Evolutionary conservation across 1,284 basidiomycete species (phyloP).

Genomic region (Chalciporus sp.): DNA sequence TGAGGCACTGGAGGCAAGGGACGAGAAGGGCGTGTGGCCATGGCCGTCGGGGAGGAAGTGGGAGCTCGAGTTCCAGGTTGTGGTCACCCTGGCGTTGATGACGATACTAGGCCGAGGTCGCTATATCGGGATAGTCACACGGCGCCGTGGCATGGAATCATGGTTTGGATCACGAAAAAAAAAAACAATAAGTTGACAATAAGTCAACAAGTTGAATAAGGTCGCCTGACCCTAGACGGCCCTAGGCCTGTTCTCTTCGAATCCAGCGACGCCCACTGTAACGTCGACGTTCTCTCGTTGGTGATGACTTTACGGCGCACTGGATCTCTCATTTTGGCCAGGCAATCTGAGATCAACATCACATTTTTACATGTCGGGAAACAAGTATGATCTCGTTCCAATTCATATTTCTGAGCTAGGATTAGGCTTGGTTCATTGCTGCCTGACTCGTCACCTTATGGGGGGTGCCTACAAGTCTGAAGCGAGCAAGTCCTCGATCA

Average conservation of each 20-base stretch:
- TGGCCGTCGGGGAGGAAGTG: conserved; percentile 1
- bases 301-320: not conserved
- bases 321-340: conserved; percentile 7
- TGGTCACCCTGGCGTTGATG: not conserved
- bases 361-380: not conserved
- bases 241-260: conserved; percentile 2
- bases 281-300: not conserved
- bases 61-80: not conserved
- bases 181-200: too few relatives aligned
- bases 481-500: conserved; percentile 7
- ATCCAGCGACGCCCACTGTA: not conserved
- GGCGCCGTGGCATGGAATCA: not conserved
- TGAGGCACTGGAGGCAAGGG: conserved; percentile 7
- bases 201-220: too few relatives aligned
- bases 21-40: conserved; percentile 5
- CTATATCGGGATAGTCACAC: conserved; percentile 8
- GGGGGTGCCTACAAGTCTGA: not conserved
- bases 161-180: too few relatives aligned
- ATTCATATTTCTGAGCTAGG: conserved; percentile 8
- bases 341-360: conserved; percentile 16
- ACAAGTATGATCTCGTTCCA: conserved; percentile 1
- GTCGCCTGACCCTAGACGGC: too few relatives aligned
- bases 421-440: not conserved
- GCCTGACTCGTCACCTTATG: not conserved
- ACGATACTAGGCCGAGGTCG: not conserved